These are phyloP conservation scores for Endocalyx cinctus DNA, from an alignment of 2,329 filamentous ascomycete species.

Conservation along the genomic window DNA sequence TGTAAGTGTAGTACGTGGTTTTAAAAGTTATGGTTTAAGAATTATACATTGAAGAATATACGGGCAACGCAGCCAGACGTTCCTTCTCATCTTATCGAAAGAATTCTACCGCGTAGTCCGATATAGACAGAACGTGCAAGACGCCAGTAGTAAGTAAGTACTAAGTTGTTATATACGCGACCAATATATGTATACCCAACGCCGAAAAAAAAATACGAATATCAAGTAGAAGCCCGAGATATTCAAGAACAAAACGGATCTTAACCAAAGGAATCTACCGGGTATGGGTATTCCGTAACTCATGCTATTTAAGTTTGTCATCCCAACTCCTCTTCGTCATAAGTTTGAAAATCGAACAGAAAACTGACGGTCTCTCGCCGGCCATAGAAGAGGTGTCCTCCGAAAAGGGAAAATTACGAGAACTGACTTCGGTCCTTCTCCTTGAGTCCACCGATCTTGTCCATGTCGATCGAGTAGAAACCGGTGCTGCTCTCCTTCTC, in stretches of 20 bases:
- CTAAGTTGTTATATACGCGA: constrained; percentile 19
- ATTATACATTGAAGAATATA: constrained; percentile 28
- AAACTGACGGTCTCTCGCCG: too few relatives aligned
- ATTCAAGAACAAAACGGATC: too few relatives aligned
- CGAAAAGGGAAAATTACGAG: too few relatives aligned
- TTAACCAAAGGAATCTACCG: constrained; percentile 13
- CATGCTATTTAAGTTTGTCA: constrained; percentile 17
- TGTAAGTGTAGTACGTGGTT: too few relatives aligned
- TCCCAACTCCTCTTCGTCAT: constrained; percentile 15
- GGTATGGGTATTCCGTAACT: constrained; percentile 20
- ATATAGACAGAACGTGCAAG: too few relatives aligned
- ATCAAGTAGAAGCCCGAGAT: too few relatives aligned
- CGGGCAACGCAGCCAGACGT: constrained; percentile 14
- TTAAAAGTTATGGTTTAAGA: too few relatives aligned
- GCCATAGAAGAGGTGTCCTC: too few relatives aligned
- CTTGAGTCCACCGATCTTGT: constrained; percentile 88
- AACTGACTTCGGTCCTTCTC: constrained; percentile 65
- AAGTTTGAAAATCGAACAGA: constrained; percentile 8
- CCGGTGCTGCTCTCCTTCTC: constrained; percentile 73
- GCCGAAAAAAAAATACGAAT: too few relatives aligned
- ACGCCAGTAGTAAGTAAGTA: constrained; percentile 12
- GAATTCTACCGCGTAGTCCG: too few relatives aligned
- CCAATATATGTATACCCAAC: constrained; percentile 16
- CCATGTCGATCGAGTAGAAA: constrained; percentile 92
- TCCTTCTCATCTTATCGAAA: constrained; percentile 7